These are phyloP conservation scores for Cercospora sp. DNA, from an alignment of 2,329 filamentous ascomycete species.

Conservation along the genomic window DNA sequence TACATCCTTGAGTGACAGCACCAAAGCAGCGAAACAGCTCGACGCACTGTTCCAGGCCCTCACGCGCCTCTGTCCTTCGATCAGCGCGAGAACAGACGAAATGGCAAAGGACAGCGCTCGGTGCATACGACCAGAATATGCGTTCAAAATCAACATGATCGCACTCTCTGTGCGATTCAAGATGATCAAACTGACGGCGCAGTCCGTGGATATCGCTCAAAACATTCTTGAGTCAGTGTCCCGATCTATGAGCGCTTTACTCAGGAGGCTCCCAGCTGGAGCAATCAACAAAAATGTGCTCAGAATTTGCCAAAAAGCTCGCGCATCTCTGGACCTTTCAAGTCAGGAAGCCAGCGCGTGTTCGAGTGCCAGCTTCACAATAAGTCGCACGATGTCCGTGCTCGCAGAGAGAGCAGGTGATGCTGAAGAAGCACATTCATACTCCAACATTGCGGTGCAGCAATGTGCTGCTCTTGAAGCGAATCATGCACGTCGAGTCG, in stretches of 20 bases:
- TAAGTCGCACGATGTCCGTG: conserved; percentile 23
- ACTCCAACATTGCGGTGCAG: conserved; percentile 20
- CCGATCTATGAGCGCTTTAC: conserved; percentile 63
- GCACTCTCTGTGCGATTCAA: conserved; percentile 62
- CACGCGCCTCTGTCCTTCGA: conserved; percentile 65
- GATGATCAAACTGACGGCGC: conserved; percentile 66
- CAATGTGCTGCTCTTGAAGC: conserved; percentile 20
- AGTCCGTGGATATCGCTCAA: conserved; percentile 61
- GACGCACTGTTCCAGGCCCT: conserved; percentile 66
- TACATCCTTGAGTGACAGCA: conserved; percentile 48
- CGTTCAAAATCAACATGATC: conserved; percentile 64
- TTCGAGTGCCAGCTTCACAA: conserved; percentile 10
- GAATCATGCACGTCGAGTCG: conserved; percentile 27
- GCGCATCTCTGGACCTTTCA: background rate
- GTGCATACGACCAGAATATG: conserved; percentile 58
- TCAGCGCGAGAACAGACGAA: conserved; percentile 64
- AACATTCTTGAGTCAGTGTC: conserved; percentile 67
- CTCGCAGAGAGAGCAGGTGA: conserved; percentile 25
- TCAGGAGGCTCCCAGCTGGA: conserved; percentile 21
- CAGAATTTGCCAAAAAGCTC: conserved; percentile 12
- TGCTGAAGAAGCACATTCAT: conserved; percentile 13
- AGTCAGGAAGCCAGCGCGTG: background rate
- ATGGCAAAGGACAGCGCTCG: conserved; percentile 56
- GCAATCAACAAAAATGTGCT: conserved; percentile 3
- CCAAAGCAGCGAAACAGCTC: conserved; percentile 65